phyloP scores from a whole-genome alignment of 306 rosid species.

The Pterocarpus macrocarpus region DNA sequence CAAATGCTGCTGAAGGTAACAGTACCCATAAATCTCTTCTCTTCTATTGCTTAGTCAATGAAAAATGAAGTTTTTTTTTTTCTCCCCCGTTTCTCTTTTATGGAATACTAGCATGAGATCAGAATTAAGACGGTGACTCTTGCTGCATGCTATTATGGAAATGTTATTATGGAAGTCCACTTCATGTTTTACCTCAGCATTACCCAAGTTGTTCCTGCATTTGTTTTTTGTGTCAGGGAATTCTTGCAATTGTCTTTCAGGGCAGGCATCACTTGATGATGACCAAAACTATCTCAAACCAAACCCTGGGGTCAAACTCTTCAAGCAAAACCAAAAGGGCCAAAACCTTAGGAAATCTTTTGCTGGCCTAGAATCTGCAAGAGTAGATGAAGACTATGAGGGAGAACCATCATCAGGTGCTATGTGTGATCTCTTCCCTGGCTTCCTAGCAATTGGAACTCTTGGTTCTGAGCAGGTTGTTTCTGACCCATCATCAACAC shows the following conservation, averaged over 20 bases:
- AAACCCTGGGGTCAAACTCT: constrained; percentile 61
- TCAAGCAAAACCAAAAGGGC: constrained; percentile 68
- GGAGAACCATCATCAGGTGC: constrained; percentile 58
- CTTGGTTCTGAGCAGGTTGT: constrained; percentile 77
- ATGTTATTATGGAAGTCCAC: neutral
- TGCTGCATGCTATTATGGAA: neutral
- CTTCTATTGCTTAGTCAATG: neutral
- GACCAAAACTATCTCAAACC: constrained; percentile 71
- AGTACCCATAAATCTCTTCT: neutral
- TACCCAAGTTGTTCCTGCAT: constrained; percentile 33
- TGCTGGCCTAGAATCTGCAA: constrained; percentile 73
- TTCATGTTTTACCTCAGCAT: neutral
- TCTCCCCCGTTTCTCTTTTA: neutral
- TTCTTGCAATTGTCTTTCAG: constrained; percentile 75
- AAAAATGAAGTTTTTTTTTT: neutral
- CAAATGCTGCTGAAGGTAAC: neutral
- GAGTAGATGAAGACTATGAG: constrained; percentile 59
- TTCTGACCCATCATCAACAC: constrained; percentile 74
- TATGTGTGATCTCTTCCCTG: constrained; percentile 77
- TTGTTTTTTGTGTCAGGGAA: constrained; percentile 48
- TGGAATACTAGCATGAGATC: constrained; percentile 35
- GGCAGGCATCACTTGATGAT: constrained; percentile 80
- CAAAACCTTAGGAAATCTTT: constrained; percentile 72
- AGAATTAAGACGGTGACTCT: neutral
- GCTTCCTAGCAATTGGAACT: constrained; percentile 96